phyloP scores from a whole-genome alignment of 495 filamentous ascomycete genomes.

The Stereocaulon alpinum region DNA sequence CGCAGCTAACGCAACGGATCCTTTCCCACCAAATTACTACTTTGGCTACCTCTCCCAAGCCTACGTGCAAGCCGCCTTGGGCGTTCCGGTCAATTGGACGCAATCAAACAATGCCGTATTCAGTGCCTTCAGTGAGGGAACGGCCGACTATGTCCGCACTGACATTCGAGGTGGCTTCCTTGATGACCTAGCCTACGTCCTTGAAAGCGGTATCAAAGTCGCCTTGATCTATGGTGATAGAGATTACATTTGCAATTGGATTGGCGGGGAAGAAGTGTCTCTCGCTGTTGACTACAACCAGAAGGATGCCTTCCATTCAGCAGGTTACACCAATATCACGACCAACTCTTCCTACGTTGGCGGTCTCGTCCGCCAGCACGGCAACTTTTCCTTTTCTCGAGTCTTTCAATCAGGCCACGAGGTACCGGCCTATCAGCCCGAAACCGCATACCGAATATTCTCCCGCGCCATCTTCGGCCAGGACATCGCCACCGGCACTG shows the following conservation, averaged over 20 bases:
- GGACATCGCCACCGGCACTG: slow-evolving; percentile 48
- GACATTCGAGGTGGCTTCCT: slow-evolving; percentile 39
- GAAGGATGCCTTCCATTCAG: slow-evolving; percentile 33
- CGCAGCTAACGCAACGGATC: slow-evolving; percentile 37
- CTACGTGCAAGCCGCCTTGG: slow-evolving; percentile 52
- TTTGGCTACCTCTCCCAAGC: slow-evolving; percentile 54
- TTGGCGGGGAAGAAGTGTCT: slow-evolving; percentile 23
- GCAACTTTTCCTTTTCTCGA: slow-evolving; percentile 49
- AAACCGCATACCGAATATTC: slow-evolving; percentile 47
- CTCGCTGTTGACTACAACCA: slow-evolving; percentile 26
- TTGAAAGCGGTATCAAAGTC: slow-evolving; percentile 51
- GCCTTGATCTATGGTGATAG: slow-evolving; percentile 59
- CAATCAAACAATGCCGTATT: slow-evolving; percentile 38
- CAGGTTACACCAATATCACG: slow-evolving; percentile 38
- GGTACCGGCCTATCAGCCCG: slow-evolving; percentile 49
- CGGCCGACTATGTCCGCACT: slow-evolving; percentile 36
- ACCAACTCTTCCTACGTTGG: slow-evolving; percentile 37
- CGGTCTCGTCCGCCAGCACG: slow-evolving; percentile 47
- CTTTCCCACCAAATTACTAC: slow-evolving; percentile 54
- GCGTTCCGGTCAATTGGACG: slow-evolving; percentile 58
- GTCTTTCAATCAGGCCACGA: slow-evolving; percentile 48
- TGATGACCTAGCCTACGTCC: slow-evolving; percentile 42
- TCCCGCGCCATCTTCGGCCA: slow-evolving; percentile 41
- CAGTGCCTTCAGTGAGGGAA: slow-evolving; percentile 37
- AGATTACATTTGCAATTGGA: slow-evolving; percentile 45